Evolutionary conservation across 2,329 filamentous ascomycete species (phyloP).

Genomic region (Byssothecium circinans): DNA sequence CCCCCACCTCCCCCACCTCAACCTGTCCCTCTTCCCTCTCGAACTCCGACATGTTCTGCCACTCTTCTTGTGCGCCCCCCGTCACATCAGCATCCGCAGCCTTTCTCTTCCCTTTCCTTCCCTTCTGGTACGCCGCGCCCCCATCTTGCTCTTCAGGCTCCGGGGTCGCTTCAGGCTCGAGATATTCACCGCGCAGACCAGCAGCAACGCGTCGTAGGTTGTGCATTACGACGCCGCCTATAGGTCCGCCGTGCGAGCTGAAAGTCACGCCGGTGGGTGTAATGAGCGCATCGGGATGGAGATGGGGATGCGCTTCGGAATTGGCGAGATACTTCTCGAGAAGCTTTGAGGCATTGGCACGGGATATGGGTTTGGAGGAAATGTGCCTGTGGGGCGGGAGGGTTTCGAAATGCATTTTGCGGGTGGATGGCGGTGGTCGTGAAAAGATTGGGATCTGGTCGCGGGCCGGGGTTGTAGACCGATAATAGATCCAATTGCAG

Average conservation of each 20-base stretch:
- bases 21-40: constrained; percentile 44
- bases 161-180: constrained; percentile 48
- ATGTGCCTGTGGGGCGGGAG: constrained; percentile 44
- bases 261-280: constrained; percentile 47
- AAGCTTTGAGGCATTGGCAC: constrained; percentile 35
- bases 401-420: constrained; percentile 36
- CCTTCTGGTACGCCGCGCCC: constrained; percentile 14
- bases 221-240: constrained; percentile 54
- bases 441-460: too few relatives aligned
- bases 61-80: constrained; percentile 26
- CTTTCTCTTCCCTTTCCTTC: constrained; percentile 15
- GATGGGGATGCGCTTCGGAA: constrained; percentile 46
- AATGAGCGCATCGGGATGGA: constrained; percentile 53
- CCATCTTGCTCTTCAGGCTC: constrained; percentile 40
- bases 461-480: too few relatives aligned
- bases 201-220: constrained; percentile 57
- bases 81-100: constrained; percentile 3
- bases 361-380: constrained; percentile 34
- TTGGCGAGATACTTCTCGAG: constrained; percentile 47
- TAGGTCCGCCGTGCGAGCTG: constrained; percentile 46
- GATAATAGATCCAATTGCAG: too few relatives aligned
- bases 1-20: constrained; percentile 47
- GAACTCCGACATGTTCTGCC: constrained; percentile 50
- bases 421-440: constrained; percentile 1
- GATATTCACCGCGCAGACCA: constrained; percentile 55